Base-by-base conservation (phyloP, 2,329 filamentous ascomycete species). In the Orbilia quercus region DNA sequence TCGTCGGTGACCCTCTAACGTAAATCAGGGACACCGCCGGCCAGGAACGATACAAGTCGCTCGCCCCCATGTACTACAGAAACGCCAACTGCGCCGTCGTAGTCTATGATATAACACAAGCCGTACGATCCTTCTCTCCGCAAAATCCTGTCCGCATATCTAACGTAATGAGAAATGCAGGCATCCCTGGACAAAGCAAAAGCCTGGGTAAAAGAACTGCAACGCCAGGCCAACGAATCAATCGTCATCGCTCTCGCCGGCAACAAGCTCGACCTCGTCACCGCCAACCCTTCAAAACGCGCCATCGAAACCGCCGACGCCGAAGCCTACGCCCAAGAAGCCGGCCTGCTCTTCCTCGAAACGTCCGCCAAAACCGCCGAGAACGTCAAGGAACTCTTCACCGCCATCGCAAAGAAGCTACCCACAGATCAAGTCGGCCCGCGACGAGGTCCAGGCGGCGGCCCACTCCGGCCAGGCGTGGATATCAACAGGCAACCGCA, bases 1-100 rank as follows among this genome's bases (percentile, higher is more conserved):
- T 20, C 45, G 9, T 62, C 47, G 51, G 42, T n/a, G 42, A 14
- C 23, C n/a, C 14, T 22, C 70, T 74, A 38, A 73, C 47, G 16
- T 54, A 36, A 18, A 42, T 58, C 59, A 78, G 77, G 77, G 93
- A 97, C 83, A 99, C 95, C 7, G 95, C 95, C 75, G 95, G 95
- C 76, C 95, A 99, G 84, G 95, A 99, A 83, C 89, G 96, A 80
- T 99, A 98, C 87, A 98, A 98, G 86, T 98, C 95, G 11, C 86
- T 99, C 77, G 95, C 95, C 34, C 95, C 95, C 79, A 99, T 99
- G 95, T 99, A 99, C 85, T 99, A 99, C 84, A 86, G 96, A 79
- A 99, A 99, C 81, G 96, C 96, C 78, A 98, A 99, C 87, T 98
- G 95, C 83, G 95, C 96, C 70, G 94, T 99, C 31, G 94, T 99